Evolutionary conservation across 768 basidiomycete species (phyloP), one percentile per base, ranked within the genome.

Genomic region (Tricholoma sp.): DNA sequence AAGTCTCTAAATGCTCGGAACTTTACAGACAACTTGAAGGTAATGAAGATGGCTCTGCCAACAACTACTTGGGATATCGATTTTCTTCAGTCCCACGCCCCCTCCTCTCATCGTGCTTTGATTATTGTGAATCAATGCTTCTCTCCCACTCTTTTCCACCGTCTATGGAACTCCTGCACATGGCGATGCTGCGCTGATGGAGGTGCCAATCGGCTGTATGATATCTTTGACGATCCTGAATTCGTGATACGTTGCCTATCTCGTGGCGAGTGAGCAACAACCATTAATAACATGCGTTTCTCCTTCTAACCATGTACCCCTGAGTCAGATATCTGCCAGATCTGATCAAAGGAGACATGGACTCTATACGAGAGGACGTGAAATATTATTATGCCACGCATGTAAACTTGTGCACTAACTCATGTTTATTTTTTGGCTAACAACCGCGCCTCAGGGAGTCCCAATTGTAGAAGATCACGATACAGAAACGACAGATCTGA

Each of bases 101-200:
- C 45, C 39, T 12, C 29, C 39, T 43, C 22, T 18, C 50, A 58
- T 50, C 76, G 76, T 41, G 91, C 86, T 0, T 76, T 98, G 57
- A 85, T 98, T 63, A 85, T 99, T 63, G 80, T 98, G 55, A 98
- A 99, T 69, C 91, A 96, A 59, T 88, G 93, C 0, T 93, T 96
- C 67, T 83, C 84, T 21, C 61, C 71, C 3, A 62, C 73, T 9
- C 78, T 97, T 41, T 77, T 98, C 43, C 65, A 72, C 12, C 77
- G 78, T 9, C 69, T 94, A 8, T 97, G 83, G 81, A 66, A 67
- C 12, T 68, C 76, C 11, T 74, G 73, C 9, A 62, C 68, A 51
- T 83, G 83, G 81, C 77, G 72, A 37, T 79, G 78, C 54, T 96
- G 92, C 66, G 93, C 93, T 2, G 93, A 96, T 62, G 93, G 93